Base-by-base conservation (phyloP, 2,329 filamentous ascomycete genomes). In the Aspergillus hortae region DNA sequence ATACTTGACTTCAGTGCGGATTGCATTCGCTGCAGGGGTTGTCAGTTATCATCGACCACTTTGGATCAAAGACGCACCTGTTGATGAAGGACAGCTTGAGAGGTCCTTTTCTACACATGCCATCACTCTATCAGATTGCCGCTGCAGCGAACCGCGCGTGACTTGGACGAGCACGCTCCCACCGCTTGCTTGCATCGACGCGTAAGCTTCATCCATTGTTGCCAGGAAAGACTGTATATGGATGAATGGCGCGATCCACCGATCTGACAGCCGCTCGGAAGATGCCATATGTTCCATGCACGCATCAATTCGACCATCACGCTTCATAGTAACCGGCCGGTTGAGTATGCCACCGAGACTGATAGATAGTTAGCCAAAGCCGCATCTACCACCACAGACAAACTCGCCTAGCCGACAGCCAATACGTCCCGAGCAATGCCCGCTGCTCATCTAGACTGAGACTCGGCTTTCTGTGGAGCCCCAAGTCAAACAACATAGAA, bases 341-440 rank as follows among this genome's bases (percentile, higher is more conserved):
- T 14, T 12, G 12, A 38, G 35, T n/a, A 12, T 38, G 35, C 10
- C 35, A 38, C 35, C 14, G 11, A 38, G 6, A 38, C 35, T 38
- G 35, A 15, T 38, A 38, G 4, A 38, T n/a, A 38, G 15, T 38
- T 38, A 38, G 35, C 35, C 12, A 9, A 15, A 38, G 35, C 12
- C 35, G 35, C 35, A 38, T 49, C 11, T 43, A 43, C 19, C 38
- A 51, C 44, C 23, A 40, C 6, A 49, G 49, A 48, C 2, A 48
- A 23, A 15, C 56, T 60, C 48, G 61, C 60, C 60, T 46, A 51
- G 15, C 23, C 11, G 59, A 62, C 43, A 62, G 21, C 59, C 58
- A 60, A 50, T 60, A 61, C 17, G 54, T 55, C 33, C 60, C 60
- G 2, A 62, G 54, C 40, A 62, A 41, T 35, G 51, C 55, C 17